Base-by-base conservation (phyloP, 1,284 basidiomycete genomes). In the Termitomyces sp. region DNA sequence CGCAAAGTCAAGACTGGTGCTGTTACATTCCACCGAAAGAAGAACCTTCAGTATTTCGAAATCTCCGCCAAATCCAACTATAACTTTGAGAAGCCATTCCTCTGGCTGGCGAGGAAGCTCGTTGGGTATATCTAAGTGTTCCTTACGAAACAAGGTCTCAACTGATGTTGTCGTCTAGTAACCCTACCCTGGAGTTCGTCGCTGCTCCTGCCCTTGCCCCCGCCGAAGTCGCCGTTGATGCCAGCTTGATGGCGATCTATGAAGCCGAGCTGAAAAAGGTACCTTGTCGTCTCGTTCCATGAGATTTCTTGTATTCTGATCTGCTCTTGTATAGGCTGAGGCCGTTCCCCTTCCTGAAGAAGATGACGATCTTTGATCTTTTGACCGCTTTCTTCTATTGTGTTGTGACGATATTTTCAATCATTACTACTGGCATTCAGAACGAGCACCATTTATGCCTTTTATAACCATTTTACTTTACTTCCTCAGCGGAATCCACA, bases 41-140 rank as follows among this genome's bases (percentile, higher is more conserved):
- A 99, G 86, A 98, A 97, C 79, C 84, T 99, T 57, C 97, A 99
- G 74, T 99, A 99, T 83, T 99, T 96, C 72, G 97, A 99, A 71
- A 99, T 99, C 68, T 98, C 95, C 5, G 97, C 97, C 61, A 99
- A 99, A 78, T 98, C 94, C 52, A 99, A 99, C 84, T 99, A 99
- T 79, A 99, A 99, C 83, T 99, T 99, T 70, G 97, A 99, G 79
- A 98, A 99, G 77, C 97, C 97, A 49, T 99, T 99, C 93, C 84
- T 99, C 62, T 99, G 97, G 97, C 83, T 99, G 69, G 96, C 94
- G 53, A 86, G 95, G 77, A 99, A 99, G 81, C 82, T 99, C 60
- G 94, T 96, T 64, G 97, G 94, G 92, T 92, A 66, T 62, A 89
- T 76, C 5, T n/a, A 26, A 9, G 39, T 47, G 21, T 10, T 7